These are phyloP conservation scores for Singerocomus inundabilis DNA, from an alignment of 1,284 basidiomycete genomes.

Conservation along the genomic window DNA sequence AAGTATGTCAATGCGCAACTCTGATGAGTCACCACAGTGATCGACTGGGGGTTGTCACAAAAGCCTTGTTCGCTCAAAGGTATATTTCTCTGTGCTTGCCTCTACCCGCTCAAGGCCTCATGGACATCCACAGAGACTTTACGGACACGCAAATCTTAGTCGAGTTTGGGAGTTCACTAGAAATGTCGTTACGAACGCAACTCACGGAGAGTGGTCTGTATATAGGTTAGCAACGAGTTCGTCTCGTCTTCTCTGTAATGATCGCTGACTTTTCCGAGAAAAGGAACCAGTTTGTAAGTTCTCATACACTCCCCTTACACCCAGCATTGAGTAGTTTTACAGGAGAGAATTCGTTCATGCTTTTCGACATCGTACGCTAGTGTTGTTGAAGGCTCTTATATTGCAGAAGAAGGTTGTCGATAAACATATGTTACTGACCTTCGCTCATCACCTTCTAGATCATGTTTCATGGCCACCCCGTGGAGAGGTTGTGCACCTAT, in stretches of 20 bases:
- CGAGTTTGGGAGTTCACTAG: constrained; percentile 77
- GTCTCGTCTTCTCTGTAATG: neutral
- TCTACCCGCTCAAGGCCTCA: neutral
- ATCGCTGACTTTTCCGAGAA: constrained; percentile 15
- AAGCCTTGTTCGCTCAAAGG: constrained; percentile 85
- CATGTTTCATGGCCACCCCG: constrained; percentile 96
- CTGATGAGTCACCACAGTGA: constrained; percentile 49
- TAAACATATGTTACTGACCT: neutral
- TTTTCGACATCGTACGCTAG: constrained; percentile 91
- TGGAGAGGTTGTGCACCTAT: constrained; percentile 94
- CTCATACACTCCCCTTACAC: neutral
- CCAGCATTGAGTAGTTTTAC: constrained; percentile 3
- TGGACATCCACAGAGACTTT: constrained; percentile 62
- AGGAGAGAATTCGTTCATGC: constrained; percentile 90
- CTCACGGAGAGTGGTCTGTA: constrained; percentile 81
- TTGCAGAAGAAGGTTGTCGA: constrained; percentile 78
- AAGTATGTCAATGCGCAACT: neutral
- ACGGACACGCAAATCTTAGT: constrained; percentile 79
- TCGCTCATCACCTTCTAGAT: constrained; percentile 52
- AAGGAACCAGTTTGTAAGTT: constrained; percentile 81
- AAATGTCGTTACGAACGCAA: constrained; percentile 63
- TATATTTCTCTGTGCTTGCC: constrained; percentile 12
- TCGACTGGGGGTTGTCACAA: constrained; percentile 94
- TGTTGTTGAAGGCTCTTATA: constrained; percentile 93
- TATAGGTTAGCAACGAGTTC: constrained; percentile 61